phyloP scores from a whole-genome alignment of 2,329 filamentous ascomycete species.

The Diaporthe citri region DNA sequence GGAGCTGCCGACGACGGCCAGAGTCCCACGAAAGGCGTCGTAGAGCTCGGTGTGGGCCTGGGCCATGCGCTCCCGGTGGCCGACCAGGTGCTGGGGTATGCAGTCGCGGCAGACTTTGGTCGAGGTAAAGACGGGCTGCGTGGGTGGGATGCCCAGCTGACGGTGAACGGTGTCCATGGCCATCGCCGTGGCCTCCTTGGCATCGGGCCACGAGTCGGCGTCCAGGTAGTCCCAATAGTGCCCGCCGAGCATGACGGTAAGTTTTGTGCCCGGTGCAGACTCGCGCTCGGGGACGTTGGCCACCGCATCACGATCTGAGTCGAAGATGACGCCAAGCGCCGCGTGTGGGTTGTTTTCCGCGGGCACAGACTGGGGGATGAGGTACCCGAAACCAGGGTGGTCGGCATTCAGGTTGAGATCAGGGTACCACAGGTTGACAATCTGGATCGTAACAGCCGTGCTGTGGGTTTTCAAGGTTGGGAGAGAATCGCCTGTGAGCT shows the following conservation, averaged over 20 bases:
- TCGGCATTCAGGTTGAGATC: slow-evolving; percentile 71
- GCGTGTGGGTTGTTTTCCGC: slow-evolving; percentile 49
- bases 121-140: slow-evolving; percentile 65
- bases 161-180: slow-evolving; percentile 77
- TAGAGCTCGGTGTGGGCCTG: slow-evolving; percentile 67
- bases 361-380: slow-evolving; percentile 78
- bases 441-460: slow-evolving; percentile 83
- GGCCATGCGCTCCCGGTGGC: slow-evolving; percentile 75
- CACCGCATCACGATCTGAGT: slow-evolving; percentile 70
- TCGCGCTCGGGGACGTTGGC: slow-evolving; percentile 43
- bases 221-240: slow-evolving; percentile 82
- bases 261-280: slow-evolving; percentile 74
- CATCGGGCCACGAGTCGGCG: slow-evolving; percentile 66
- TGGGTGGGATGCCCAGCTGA: slow-evolving; percentile 77
- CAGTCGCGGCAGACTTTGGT: slow-evolving; percentile 75
- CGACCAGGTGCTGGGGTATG: slow-evolving; percentile 91
- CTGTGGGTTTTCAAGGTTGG: slow-evolving; percentile 66
- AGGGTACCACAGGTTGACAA: slow-evolving; percentile 89
- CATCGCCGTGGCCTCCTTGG: slow-evolving; percentile 76
- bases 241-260: slow-evolving; percentile 95
- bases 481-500: slow-evolving; percentile 54
- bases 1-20: slow-evolving; percentile 73
- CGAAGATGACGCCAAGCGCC: slow-evolving; percentile 89
- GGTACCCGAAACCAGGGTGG: slow-evolving; percentile 86
- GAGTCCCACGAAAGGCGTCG: slow-evolving; percentile 68